A percentile compares a stretch with the other conserved stretches of the same genome.
Evolutionary conservation across 2,329 filamentous ascomycete species (phyloP).

Genomic region (Didymella glomerata): DNA sequence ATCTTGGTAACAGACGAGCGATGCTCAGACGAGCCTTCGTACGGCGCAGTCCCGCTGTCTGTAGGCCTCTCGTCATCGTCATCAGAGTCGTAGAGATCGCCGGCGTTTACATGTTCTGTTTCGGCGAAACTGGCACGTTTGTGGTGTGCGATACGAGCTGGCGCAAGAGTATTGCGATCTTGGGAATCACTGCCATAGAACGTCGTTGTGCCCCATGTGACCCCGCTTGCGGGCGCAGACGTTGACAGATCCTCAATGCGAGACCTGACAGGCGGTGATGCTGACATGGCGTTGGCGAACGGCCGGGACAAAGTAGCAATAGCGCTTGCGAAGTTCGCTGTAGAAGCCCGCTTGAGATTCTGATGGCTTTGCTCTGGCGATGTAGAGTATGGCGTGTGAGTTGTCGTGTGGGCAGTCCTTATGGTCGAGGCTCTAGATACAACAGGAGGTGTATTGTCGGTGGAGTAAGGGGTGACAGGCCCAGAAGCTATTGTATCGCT

Average conservation of each 20-base stretch:
- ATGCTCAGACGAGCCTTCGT: conserved; percentile 38
- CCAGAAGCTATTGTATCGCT: conserved; percentile 52
- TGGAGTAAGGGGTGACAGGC: conserved; percentile 61
- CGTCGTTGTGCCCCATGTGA: conserved; percentile 58
- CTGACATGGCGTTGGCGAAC: conserved; percentile 49
- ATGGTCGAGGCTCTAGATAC: conserved; percentile 52
- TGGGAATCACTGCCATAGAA: conserved; percentile 50
- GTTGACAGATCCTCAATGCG: conserved; percentile 53
- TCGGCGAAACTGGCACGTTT: conserved; percentile 51
- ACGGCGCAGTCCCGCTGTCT: conserved; percentile 21
- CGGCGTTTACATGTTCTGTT: conserved; percentile 40
- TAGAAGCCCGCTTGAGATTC: conserved; percentile 43
- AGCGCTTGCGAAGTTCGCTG: conserved; percentile 52
- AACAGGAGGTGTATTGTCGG: conserved; percentile 61
- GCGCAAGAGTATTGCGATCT: conserved; percentile 35
- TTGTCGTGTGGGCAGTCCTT: conserved; percentile 46
- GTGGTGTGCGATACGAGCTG: conserved; percentile 48
- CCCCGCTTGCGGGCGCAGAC: conserved; percentile 53
- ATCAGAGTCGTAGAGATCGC: conserved; percentile 47
- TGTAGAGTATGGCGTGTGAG: conserved; percentile 54
- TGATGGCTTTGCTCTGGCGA: conserved; percentile 52
- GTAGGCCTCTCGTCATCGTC: conserved; percentile 40
- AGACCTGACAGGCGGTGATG: conserved; percentile 50
- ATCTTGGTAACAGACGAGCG: conserved; percentile 28
- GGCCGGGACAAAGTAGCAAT: conserved; percentile 52